Evolutionary conservation across 176 grass and related monocot genomes (phyloP).

Genomic region (Aegilops umbellulata): DNA sequence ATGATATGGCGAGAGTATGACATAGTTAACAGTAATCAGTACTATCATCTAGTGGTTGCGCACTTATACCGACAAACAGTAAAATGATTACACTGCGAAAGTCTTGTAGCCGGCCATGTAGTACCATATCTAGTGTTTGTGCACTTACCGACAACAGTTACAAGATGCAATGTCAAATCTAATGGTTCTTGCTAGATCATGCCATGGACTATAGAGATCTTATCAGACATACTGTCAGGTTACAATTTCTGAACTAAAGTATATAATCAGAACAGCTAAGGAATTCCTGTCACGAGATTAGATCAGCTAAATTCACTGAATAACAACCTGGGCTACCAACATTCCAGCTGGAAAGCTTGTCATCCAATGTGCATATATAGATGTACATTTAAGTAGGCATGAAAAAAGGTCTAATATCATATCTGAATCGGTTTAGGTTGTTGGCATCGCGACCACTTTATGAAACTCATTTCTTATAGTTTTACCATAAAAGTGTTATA

Average conservation of each 20-base stretch:
- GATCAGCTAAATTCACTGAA: constrained; percentile 7
- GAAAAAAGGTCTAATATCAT: too few species aligned
- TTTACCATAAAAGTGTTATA: too few species aligned
- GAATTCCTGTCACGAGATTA: neutral
- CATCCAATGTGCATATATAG: too few species aligned
- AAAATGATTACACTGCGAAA: constrained; percentile 17
- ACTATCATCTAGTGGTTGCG: neutral
- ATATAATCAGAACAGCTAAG: neutral
- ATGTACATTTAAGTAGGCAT: too few species aligned
- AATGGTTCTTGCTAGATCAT: constrained; percentile 14
- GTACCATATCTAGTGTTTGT: too few species aligned
- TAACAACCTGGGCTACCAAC: constrained; percentile 15
- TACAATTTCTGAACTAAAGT: neutral
- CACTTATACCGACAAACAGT: constrained; percentile 19
- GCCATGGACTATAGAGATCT: neutral
- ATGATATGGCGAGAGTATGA: neutral
- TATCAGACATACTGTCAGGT: neutral
- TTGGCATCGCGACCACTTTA: too few species aligned
- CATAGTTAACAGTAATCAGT: neutral
- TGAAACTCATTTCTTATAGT: too few species aligned
- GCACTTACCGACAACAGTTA: too few species aligned
- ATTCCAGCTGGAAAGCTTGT: neutral
- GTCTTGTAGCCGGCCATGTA: neutral
- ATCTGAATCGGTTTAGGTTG: too few species aligned
- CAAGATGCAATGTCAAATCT: neutral